Conservation (phyloP, 148 eudicot species). For the Rhododendron simsii region DNA sequence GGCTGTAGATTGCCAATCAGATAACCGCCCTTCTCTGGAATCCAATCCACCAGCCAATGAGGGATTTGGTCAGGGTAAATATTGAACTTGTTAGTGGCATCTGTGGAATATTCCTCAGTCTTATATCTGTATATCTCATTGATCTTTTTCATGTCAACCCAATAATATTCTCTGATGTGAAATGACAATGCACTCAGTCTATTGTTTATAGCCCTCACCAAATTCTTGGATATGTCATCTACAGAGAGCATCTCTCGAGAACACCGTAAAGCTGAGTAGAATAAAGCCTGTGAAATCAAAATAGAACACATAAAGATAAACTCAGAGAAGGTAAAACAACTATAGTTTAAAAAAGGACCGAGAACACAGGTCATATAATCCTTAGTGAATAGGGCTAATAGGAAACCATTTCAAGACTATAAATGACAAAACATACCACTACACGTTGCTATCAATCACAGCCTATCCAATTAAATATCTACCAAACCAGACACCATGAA, state of each 20-base stretch:
- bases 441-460: neutral
- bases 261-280: slow-evolving; percentile 81
- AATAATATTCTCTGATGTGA: slow-evolving; percentile 88
- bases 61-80: slow-evolving; percentile 95
- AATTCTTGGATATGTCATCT: slow-evolving; percentile 65
- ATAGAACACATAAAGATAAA: neutral
- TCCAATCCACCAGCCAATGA: slow-evolving; percentile 85
- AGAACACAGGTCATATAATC: neutral
- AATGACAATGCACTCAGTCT: slow-evolving; percentile 86
- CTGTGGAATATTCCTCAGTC: slow-evolving; percentile 84
- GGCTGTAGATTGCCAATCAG: slow-evolving; percentile 92
- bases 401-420: neutral
- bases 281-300: slow-evolving; percentile 52
- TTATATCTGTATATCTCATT: slow-evolving; percentile 87
- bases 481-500: neutral
- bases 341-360: neutral
- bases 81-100: slow-evolving; percentile 86
- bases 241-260: slow-evolving; percentile 70
- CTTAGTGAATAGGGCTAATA: neutral
- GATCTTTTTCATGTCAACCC: slow-evolving; percentile 87
- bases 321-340: neutral
- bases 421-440: neutral
- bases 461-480: neutral
- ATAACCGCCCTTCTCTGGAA: slow-evolving; percentile 85
- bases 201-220: slow-evolving; percentile 68